Conservation (phyloP, 176 grass and related monocot species). For the Oryza meridionalis region DNA sequence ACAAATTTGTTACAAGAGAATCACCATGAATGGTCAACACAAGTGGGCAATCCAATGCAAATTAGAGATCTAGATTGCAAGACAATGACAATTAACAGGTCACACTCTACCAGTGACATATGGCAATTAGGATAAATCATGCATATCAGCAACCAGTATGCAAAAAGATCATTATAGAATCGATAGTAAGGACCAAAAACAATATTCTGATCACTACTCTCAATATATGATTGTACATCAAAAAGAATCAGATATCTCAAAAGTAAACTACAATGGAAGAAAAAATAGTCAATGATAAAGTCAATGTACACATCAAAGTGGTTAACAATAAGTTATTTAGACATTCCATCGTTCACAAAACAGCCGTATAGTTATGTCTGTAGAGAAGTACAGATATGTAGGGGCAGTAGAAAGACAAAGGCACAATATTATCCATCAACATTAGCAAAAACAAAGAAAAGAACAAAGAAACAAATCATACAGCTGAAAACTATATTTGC, state of each 20-base stretch:
- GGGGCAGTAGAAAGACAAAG: conserved; percentile 25
- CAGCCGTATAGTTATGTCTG: neutral
- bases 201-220: neutral
- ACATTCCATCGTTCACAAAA: neutral
- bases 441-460: neutral
- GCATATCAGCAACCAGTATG: neutral
- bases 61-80: conserved; percentile 25
- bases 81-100: conserved; percentile 5
- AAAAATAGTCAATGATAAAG: conserved; percentile 1
- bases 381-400: conserved; percentile 18
- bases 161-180: neutral
- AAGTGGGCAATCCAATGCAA: neutral
- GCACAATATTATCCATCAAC: conserved; percentile 25
- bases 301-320: neutral
- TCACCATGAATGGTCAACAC: conserved; percentile 24
- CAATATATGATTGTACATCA: conserved; percentile 2
- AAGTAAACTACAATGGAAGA: neutral
- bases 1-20: conserved; percentile 39
- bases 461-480: conserved; percentile 20
- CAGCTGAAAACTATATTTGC: conserved; percentile 18
- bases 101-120: neutral
- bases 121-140: neutral
- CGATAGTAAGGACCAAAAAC: neutral
- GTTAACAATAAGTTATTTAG: conserved; percentile 24
- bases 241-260: neutral